These are phyloP conservation scores for Aspergillus bertholletiae DNA, from an alignment of 495 filamentous ascomycete genomes.

Conservation along the genomic window DNA sequence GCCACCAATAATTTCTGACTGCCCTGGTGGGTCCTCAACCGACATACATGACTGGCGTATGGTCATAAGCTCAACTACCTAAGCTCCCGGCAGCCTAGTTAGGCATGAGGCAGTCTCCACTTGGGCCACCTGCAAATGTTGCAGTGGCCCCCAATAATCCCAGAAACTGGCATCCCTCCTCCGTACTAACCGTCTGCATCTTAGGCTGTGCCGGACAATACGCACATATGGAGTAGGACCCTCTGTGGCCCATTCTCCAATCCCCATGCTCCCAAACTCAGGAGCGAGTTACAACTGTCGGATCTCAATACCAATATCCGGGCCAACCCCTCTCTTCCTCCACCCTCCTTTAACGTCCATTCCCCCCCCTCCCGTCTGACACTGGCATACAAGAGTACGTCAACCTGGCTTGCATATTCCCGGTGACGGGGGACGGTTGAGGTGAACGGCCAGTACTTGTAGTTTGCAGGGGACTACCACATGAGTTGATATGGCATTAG, in stretches of 20 bases:
- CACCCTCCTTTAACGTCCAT: slow-evolving; percentile 1
- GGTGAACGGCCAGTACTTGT: slow-evolving; percentile 10
- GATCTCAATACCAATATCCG: slow-evolving; percentile 4
- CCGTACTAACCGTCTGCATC: slow-evolving; percentile 5
- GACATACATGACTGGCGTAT: slow-evolving; percentile 23
- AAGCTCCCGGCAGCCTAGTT: slow-evolving; percentile 25
- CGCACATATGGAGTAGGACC: slow-evolving; percentile 18
- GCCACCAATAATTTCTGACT: slow-evolving; percentile 21
- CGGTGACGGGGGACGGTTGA: slow-evolving; percentile 13
- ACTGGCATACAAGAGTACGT: slow-evolving; percentile 6
- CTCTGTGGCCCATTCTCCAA: slow-evolving; percentile 13
- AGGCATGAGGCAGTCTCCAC: slow-evolving; percentile 25
- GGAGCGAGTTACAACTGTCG: slow-evolving; percentile 7
- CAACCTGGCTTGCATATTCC: slow-evolving; percentile 20
- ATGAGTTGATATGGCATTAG: slow-evolving; percentile 4
- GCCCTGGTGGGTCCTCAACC: slow-evolving; percentile 15
- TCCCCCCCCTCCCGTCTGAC: slow-evolving; percentile 5
- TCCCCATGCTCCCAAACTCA: slow-evolving; percentile 3
- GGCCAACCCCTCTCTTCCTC: slow-evolving; percentile 4
- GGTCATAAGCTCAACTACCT: slow-evolving; percentile 25
- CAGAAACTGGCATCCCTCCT: slow-evolving; percentile 7
- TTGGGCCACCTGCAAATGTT: slow-evolving; percentile 17
- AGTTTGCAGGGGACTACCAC: slow-evolving; percentile 9
- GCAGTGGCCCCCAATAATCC: slow-evolving; percentile 15
- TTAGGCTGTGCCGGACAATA: slow-evolving; percentile 14